Conservation (phyloP, 768 basidiomycete species). For the Kwoniella pini region DNA sequence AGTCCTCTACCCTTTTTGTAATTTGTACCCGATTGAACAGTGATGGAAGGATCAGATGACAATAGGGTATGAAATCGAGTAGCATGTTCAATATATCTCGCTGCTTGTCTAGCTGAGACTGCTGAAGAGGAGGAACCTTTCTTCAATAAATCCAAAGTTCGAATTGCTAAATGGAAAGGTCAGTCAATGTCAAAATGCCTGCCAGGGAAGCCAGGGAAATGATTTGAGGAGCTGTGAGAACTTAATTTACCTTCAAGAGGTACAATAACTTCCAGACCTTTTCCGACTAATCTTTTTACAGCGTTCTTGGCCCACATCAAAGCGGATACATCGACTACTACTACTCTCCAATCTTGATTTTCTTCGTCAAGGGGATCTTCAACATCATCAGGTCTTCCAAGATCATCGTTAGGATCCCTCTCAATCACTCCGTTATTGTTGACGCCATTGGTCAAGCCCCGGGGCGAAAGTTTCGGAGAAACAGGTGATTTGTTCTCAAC, state of each 20-base stretch:
- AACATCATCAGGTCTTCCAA: slow-evolving; percentile 18
- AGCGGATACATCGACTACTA: slow-evolving; percentile 48
- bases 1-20: slow-evolving; percentile 44
- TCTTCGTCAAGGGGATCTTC: slow-evolving; percentile 19
- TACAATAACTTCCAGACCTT: slow-evolving; percentile 74
- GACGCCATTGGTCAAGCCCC: neutral
- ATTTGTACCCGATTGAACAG: slow-evolving; percentile 29
- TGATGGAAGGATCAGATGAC: slow-evolving; percentile 35
- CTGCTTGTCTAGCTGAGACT: slow-evolving; percentile 79
- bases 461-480: neutral
- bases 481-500: neutral
- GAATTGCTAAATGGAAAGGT: slow-evolving; percentile 64
- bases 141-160: slow-evolving; percentile 88
- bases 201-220: no score
- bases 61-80: slow-evolving; percentile 35
- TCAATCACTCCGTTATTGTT: slow-evolving; percentile 1
- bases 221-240: no score
- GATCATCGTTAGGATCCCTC: slow-evolving; percentile 25
- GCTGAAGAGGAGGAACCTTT: slow-evolving; percentile 79
- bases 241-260: slow-evolving; percentile 77
- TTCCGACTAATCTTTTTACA: slow-evolving; percentile 78
- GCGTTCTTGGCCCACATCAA: slow-evolving; percentile 47
- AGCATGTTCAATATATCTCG: slow-evolving; percentile 72
- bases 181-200: slow-evolving; percentile 2
- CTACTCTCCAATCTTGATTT: slow-evolving; percentile 33